Conservation (phyloP, 2,329 filamentous ascomycete species). For the Fusarium sp. region DNA sequence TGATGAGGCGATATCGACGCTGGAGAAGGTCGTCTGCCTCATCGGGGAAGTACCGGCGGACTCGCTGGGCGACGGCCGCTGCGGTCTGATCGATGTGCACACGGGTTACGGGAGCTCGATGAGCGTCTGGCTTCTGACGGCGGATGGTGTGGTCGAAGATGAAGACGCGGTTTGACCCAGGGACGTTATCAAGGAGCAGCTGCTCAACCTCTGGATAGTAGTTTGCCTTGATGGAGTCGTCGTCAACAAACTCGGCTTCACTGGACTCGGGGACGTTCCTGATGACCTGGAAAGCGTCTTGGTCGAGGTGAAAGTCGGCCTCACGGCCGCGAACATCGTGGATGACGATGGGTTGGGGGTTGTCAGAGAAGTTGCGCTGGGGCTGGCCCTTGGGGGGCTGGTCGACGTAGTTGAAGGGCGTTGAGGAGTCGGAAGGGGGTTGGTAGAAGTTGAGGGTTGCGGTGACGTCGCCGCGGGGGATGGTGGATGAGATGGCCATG, state of each 20-base stretch:
- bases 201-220: conserved; percentile 90
- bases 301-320: conserved; percentile 73
- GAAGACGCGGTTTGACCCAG: conserved; percentile 73
- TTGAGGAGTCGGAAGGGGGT: conserved; percentile 68
- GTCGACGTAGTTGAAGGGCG: conserved; percentile 77
- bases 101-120: conserved; percentile 75
- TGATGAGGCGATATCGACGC: conserved; percentile 84
- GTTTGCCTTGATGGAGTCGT: conserved; percentile 73
- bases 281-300: conserved; percentile 79
- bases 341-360: conserved; percentile 66
- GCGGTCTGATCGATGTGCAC: conserved; percentile 89
- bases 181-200: conserved; percentile 75
- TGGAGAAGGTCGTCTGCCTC: conserved; percentile 75
- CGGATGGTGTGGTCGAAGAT: conserved; percentile 93
- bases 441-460: conserved; percentile 75
- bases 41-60: conserved; percentile 73
- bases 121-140: conserved; percentile 67
- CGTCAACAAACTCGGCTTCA: conserved; percentile 70
- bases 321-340: conserved; percentile 81
- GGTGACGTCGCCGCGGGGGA: conserved; percentile 70
- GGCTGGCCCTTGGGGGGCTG: conserved; percentile 69
- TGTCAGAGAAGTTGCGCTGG: conserved; percentile 72
- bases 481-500: conserved; percentile 56
- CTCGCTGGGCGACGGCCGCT: conserved; percentile 73
- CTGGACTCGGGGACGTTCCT: conserved; percentile 65